Conservation (phyloP, 2,329 filamentous ascomycete species). For the Paracorniculantispora psalliotae region DNA sequence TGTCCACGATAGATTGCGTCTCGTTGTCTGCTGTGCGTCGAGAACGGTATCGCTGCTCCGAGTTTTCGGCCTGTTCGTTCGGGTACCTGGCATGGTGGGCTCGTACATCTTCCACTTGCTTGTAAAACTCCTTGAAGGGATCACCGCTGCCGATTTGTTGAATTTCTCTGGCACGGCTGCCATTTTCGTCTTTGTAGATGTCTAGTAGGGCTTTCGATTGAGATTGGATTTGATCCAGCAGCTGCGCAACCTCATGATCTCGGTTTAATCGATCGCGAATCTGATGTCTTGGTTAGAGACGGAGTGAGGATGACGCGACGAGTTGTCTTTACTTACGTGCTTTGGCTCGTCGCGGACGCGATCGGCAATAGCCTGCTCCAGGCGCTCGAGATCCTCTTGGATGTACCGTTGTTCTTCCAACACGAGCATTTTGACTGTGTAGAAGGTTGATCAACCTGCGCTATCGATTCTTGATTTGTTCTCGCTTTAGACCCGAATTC, state of each 20-base stretch:
- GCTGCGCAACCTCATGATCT: slow-evolving; percentile 86
- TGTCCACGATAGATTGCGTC: slow-evolving; percentile 68
- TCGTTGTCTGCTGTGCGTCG: slow-evolving; percentile 61
- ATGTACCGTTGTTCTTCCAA: slow-evolving; percentile 91
- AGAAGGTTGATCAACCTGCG: background rate
- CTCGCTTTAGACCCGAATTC: background rate
- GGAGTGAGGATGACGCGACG: slow-evolving; percentile 9
- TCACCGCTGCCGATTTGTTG: slow-evolving; percentile 81
- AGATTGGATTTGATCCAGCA: slow-evolving; percentile 79
- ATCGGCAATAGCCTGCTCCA: slow-evolving; percentile 91
- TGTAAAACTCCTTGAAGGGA: slow-evolving; percentile 86
- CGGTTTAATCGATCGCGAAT: slow-evolving; percentile 83
- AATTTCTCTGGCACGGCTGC: slow-evolving; percentile 69
- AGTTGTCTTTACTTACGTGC: slow-evolving; percentile 61
- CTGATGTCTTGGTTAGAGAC: slow-evolving; percentile 38
- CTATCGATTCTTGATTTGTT: background rate
- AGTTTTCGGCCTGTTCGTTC: slow-evolving; percentile 90
- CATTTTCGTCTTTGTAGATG: slow-evolving; percentile 78
- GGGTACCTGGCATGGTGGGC: slow-evolving; percentile 87
- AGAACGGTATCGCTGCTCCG: slow-evolving; percentile 83
- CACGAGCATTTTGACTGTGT: slow-evolving; percentile 61
- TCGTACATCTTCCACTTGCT: slow-evolving; percentile 73
- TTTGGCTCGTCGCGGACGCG: slow-evolving; percentile 83
- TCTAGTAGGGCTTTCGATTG: slow-evolving; percentile 77
- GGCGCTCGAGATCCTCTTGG: slow-evolving; percentile 92